Evolutionary conservation across 2,329 filamentous ascomycete genomes (phyloP).

Genomic region (Geoglossum cookeanum): DNA sequence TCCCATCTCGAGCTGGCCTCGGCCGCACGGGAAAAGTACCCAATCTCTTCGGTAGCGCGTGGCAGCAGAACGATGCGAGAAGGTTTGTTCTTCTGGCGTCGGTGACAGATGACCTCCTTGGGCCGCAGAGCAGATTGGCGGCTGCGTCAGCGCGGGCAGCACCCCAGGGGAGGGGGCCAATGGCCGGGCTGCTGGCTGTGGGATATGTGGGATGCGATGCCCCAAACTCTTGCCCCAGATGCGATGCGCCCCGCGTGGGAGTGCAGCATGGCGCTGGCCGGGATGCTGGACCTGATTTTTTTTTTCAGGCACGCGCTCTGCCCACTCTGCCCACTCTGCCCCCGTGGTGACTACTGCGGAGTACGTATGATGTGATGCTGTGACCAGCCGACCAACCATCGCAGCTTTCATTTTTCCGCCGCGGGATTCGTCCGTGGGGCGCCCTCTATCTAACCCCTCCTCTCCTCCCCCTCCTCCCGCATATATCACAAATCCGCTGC

Average conservation of each 20-base stretch:
- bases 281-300: background rate
- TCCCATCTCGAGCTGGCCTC: background rate
- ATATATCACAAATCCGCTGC: background rate
- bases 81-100: background rate
- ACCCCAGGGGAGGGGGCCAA: background rate
- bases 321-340: no score
- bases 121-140: background rate
- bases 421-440: background rate
- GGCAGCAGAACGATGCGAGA: background rate
- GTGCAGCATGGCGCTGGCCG: background rate
- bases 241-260: background rate
- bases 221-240: background rate
- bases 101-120: conserved; percentile 1
- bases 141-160: background rate
- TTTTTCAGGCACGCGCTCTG: background rate
- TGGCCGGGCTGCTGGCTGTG: background rate
- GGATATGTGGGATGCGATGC: background rate
- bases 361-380: background rate
- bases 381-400: no score
- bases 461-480: no score
- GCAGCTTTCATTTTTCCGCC: background rate
- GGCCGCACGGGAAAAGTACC: background rate
- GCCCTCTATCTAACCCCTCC: background rate
- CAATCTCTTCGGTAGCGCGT: background rate
- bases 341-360: background rate